Conservation (phyloP, 2,329 filamentous ascomycete genomes). For the Alternaria novae-zelandiae region DNA sequence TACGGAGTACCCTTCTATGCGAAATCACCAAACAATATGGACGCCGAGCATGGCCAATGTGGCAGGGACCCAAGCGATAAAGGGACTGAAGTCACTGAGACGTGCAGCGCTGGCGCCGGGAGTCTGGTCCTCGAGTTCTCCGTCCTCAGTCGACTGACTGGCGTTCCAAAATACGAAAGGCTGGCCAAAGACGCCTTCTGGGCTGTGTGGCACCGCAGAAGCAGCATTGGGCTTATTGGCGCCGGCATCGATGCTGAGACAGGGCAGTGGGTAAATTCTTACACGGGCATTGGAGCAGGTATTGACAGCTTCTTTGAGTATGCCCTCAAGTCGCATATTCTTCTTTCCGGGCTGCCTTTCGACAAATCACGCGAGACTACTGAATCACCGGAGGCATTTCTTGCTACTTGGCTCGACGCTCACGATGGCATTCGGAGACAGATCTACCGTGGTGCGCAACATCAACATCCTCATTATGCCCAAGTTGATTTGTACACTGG, state of each 20-base stretch:
- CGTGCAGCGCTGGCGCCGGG: conserved; percentile 94
- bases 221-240: conserved; percentile 84
- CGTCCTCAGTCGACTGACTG: conserved; percentile 84
- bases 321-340: conserved; percentile 89
- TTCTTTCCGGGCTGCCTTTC: conserved; percentile 74
- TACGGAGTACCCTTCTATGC: conserved; percentile 90
- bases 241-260: conserved; percentile 91
- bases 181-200: conserved; percentile 92
- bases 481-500: conserved; percentile 89
- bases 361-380: conserved; percentile 62
- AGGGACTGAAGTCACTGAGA: conserved; percentile 82
- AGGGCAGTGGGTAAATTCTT: conserved; percentile 85
- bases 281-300: conserved; percentile 93
- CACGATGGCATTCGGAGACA: conserved; percentile 89
- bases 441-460: conserved; percentile 76
- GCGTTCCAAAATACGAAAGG: conserved; percentile 85
- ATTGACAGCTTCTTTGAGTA: conserved; percentile 99
- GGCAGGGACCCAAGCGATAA: conserved; percentile 53
- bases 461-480: conserved; percentile 89
- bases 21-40: conserved; percentile 78
- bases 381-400: conserved; percentile 74
- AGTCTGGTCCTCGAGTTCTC: conserved; percentile 94
- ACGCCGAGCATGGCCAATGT: conserved; percentile 57
- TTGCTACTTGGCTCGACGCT: conserved; percentile 82
- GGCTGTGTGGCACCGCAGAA: conserved; percentile 92